Evolutionary conservation across 2,329 filamentous ascomycete genomes (phyloP).

Genomic region (Xylariaceae sp.): DNA sequence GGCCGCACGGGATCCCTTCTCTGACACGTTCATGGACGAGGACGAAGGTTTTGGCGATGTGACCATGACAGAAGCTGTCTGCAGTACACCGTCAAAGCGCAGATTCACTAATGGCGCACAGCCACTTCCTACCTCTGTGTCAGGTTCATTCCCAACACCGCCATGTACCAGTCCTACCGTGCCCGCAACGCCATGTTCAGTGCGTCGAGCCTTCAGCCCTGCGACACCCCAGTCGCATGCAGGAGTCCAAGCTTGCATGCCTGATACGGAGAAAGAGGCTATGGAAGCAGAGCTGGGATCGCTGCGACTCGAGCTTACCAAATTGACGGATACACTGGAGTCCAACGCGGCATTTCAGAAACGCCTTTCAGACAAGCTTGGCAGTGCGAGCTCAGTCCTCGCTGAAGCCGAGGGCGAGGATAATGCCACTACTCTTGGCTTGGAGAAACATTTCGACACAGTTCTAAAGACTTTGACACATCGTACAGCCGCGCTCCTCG

Average conservation of each 20-base stretch:
- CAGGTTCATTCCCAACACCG: constrained; percentile 49
- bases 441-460: constrained; percentile 41
- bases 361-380: constrained; percentile 24
- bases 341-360: constrained; percentile 42
- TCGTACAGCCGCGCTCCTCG: constrained; percentile 43
- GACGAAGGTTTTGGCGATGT: constrained; percentile 44
- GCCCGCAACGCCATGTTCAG: constrained; percentile 37
- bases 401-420: constrained; percentile 1
- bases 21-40: constrained; percentile 39
- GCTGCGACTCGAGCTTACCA: constrained; percentile 45
- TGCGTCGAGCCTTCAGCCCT: constrained; percentile 5
- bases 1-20: constrained; percentile 45
- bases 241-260: constrained; percentile 40
- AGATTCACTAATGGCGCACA: constrained; percentile 9
- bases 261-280: constrained; percentile 39
- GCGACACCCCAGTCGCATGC: constrained; percentile 31
- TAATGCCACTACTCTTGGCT: constrained; percentile 13
- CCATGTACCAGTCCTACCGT: constrained; percentile 46
- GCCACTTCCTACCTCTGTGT: constrained; percentile 1
- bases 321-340: constrained; percentile 45
- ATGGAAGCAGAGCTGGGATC: constrained; percentile 46
- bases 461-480: constrained; percentile 46
- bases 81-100: constrained; percentile 45
- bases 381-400: constrained; percentile 10
- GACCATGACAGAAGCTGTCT: constrained; percentile 47